Base-by-base conservation (phyloP, 1,284 basidiomycete genomes). In the Ustilago curta region DNA sequence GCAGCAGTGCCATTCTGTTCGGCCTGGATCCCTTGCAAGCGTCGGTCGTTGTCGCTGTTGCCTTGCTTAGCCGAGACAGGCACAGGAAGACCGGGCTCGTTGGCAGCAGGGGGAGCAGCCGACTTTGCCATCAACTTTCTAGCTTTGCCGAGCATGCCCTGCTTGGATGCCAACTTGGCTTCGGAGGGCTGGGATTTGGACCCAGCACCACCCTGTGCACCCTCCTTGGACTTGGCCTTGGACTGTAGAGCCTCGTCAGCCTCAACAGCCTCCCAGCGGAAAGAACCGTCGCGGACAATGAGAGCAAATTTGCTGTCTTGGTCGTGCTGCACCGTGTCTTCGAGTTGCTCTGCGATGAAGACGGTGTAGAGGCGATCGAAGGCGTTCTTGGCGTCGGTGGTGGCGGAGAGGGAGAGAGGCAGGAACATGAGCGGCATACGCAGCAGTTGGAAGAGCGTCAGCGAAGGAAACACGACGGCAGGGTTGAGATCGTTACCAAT, bases 361-460 rank as follows among this genome's bases (percentile, higher is more conserved):
- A 92, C 87, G 16, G 65, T 66, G 64, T 80, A 68, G 25, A 84
- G 68, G 37, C 83, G 80, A 32, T 66, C 52, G 45, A 81, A 81
- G 16, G 83, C 81, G 37, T 83, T 83, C 27, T 31, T 67, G 19
- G 81, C 83, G 37, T 84, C 83, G 9, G 82, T 78, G 18, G 78
- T 78, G 21, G 82, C 77, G 32, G 74, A 78, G n/a, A 84, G 64
- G 27, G 78, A 76, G 35, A 84, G 79, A 6, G 83, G 83, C 60
- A 84, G 31, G 83, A 93, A 88, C 91, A 92, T 91, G 35, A 93
- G 87, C 2, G 92, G 91, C 61, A 92, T 73, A 19, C 91, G 88
- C 8, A 93, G 87, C 35, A 94, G 86, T 62, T 83, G 76, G 80
- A 84, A 84, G 18, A 84, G 70, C 1, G 83, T 83, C 16, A 84